Percentiles rank a stretch among this genome's conserved stretches.
Evolutionary conservation across 345 rosid species (phyloP).

Genomic region (Heritiera fomes): DNA sequence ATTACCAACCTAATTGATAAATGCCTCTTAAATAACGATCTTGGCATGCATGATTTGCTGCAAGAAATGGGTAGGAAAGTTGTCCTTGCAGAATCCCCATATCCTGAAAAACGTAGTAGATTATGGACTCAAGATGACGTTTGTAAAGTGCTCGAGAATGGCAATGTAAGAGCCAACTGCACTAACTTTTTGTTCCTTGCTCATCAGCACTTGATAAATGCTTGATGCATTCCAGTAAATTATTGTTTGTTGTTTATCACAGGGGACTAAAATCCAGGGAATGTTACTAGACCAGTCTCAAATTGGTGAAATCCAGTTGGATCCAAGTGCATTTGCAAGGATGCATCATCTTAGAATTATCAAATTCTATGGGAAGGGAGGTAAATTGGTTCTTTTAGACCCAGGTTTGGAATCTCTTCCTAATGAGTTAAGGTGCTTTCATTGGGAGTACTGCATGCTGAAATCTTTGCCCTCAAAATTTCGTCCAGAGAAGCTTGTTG

Average conservation of each 20-base stretch:
- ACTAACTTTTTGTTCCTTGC: neutral
- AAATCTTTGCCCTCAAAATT: conserved; percentile 30
- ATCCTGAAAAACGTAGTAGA: conserved; percentile 29
- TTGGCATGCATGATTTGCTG: conserved; percentile 45
- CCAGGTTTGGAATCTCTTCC: too few relatives aligned
- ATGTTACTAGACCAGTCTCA: conserved; percentile 32
- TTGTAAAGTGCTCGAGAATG: conserved; percentile 22
- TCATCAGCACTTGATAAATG: too few relatives aligned
- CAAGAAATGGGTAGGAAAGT: conserved; percentile 44
- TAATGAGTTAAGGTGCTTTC: too few relatives aligned
- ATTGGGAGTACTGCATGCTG: conserved; percentile 27
- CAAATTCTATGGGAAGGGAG: too few relatives aligned
- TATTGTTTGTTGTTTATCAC: neutral
- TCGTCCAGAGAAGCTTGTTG: conserved; percentile 32
- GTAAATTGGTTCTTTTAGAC: too few relatives aligned
- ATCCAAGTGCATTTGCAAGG: conserved; percentile 26
- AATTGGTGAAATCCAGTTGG: conserved; percentile 23
- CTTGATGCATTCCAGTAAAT: too few relatives aligned
- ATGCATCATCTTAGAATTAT: too few relatives aligned
- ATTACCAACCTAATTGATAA: conserved; percentile 29
- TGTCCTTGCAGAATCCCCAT: conserved; percentile 20
- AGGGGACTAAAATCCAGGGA: conserved; percentile 39
- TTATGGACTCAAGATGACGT: conserved; percentile 18
- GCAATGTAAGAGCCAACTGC: conserved; percentile 25
- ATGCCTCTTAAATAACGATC: conserved; percentile 31